Evolutionary conservation across 2,329 filamentous ascomycete species (phyloP).

Genomic region (Cercospora beticola): DNA sequence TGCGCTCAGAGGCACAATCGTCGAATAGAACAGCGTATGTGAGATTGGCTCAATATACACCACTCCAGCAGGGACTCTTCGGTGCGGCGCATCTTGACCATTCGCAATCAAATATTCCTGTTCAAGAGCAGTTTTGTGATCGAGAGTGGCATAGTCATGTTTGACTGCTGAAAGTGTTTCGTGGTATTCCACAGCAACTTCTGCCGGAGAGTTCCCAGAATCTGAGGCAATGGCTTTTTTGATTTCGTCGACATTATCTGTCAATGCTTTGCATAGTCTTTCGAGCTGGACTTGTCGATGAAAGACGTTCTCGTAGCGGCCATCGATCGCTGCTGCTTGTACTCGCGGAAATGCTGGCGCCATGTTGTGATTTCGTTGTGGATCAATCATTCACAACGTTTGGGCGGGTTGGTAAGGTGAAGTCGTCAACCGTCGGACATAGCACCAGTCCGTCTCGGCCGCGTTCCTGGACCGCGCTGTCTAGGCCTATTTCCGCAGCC

Average conservation of each 20-base stretch:
- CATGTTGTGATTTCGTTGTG: conserved; percentile 17
- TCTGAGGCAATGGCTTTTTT: conserved; percentile 46
- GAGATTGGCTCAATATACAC: conserved; percentile 51
- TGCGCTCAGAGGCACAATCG: conserved; percentile 46
- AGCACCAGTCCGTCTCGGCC: not conserved
- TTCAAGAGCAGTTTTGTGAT: conserved; percentile 41
- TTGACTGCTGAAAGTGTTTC: conserved; percentile 43
- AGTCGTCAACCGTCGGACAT: not conserved
- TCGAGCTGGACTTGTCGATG: conserved; percentile 51
- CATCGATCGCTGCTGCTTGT: conserved; percentile 47
- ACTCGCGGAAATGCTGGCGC: conserved; percentile 36
- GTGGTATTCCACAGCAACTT: conserved; percentile 46
- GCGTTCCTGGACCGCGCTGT: not conserved
- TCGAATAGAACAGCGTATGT: conserved; percentile 52
- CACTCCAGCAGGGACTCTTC: conserved; percentile 43
- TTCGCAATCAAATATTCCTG: conserved; percentile 47
- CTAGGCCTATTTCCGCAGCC: not conserved
- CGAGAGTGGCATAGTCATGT: conserved; percentile 43
- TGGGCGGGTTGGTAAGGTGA: not conserved
- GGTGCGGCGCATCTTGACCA: conserved; percentile 41
- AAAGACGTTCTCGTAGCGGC: conserved; percentile 47
- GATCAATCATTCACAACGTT: not conserved
- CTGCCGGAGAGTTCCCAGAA: conserved; percentile 37
- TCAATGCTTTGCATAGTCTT: conserved; percentile 43
- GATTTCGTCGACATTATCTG: conserved; percentile 39